Evolutionary conservation across 306 rosid genomes (phyloP).

Genomic region (Acmispon strigosus): DNA sequence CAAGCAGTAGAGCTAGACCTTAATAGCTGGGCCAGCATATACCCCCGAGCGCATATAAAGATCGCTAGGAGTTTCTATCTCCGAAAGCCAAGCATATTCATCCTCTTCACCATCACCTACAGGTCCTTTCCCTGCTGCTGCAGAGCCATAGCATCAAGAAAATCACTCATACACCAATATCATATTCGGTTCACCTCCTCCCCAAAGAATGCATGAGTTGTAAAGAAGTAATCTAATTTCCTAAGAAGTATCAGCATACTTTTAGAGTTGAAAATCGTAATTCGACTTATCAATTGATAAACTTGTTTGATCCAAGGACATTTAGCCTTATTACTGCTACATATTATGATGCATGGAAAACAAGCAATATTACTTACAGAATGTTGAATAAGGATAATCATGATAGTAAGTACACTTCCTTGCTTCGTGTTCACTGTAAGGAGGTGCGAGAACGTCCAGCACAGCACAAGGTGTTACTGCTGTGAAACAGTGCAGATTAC

Average conservation of each 20-base stretch:
- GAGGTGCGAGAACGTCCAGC: slow-evolving; percentile 82
- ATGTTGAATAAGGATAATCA: slow-evolving; percentile 69
- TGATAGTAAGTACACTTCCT: slow-evolving; percentile 80
- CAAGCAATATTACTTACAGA: slow-evolving; percentile 39
- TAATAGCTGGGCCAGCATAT: slow-evolving; percentile 72
- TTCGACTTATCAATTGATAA: neutral
- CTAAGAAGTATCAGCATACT: neutral
- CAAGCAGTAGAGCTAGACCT: slow-evolving; percentile 29
- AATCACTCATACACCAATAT: neutral
- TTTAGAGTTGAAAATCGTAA: neutral
- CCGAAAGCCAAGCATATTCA: slow-evolving; percentile 87
- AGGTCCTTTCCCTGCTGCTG: slow-evolving; percentile 47
- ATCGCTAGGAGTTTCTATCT: slow-evolving; percentile 56
- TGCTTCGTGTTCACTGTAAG: slow-evolving; percentile 72
- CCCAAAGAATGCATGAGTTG: neutral
- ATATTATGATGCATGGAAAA: neutral
- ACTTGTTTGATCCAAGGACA: neutral
- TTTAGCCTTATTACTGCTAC: neutral
- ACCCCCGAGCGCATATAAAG: slow-evolving; percentile 70
- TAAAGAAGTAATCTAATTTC: neutral
- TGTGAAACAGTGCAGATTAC: slow-evolving; percentile 87
- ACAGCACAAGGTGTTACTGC: slow-evolving; percentile 86
- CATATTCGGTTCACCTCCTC: neutral
- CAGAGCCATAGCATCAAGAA: slow-evolving; percentile 8
- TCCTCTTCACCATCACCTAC: slow-evolving; percentile 46